Base-by-base conservation (phyloP, 2,329 filamentous ascomycete species). In the Rhynchosporium graminicola region DNA sequence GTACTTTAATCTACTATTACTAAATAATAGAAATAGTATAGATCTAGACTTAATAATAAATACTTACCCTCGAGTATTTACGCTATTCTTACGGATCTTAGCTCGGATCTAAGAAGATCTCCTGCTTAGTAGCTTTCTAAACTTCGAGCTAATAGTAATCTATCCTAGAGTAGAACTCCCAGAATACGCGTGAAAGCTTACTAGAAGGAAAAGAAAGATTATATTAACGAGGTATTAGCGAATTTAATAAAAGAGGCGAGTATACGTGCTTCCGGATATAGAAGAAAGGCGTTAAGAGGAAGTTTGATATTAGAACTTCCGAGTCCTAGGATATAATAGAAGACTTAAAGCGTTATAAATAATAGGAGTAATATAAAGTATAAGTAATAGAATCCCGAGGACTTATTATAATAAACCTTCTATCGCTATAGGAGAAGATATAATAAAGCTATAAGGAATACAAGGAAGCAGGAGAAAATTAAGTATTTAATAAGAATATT, bases 61-160 rank as follows among this genome's bases (percentile, higher is more conserved):
- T 15, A 65, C 63, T 31, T 54, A 58, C 59, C 57, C 63, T 28
- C 63, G 63, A 40, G 48, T 65, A 6, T 57, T 65, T 54, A 63
- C 57, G 40, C 57, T 67, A 13, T 67, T 65, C 58, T 63, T 63
- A 33, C 58, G 54, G 29, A 45, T 67, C 31, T 26, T 54, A 13
- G 60, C 57, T 62, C 51, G 43, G 28, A 52, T 31, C 43, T 10
- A 48, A 26, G 43, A 61, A 48, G 48, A 45, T 28, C 47, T 31
- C 54, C 52, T 29, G 36, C 60, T 57, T 52, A 57, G 62, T 40
- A 57, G 61, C 38, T 60, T 29, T 46, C 63, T 51, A 51, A 20
- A 55, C 26, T 48, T 28, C n/a, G 43, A 42, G 40, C 47, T 20
- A 26, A 58, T 36, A 38, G 13, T 40, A 10, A 61, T 67, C 28